These are phyloP conservation scores for Shiraia bambusicola DNA, from an alignment of 2,329 filamentous ascomycete species.

Conservation along the genomic window DNA sequence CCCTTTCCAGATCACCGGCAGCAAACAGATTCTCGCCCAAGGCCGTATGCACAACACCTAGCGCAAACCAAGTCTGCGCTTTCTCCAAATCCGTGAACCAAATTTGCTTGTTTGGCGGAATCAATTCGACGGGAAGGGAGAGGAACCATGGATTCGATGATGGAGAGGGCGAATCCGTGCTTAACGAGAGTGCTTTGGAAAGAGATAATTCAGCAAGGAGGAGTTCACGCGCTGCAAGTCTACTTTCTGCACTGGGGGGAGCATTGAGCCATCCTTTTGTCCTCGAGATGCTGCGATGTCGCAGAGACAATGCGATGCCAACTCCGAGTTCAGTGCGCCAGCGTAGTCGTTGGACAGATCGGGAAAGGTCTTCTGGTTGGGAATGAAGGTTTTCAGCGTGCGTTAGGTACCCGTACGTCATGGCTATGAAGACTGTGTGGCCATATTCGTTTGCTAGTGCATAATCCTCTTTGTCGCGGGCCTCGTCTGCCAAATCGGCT, in stretches of 20 bases:
- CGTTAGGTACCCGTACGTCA: constrained; percentile 38
- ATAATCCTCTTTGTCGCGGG: constrained; percentile 16
- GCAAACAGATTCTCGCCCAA: constrained; percentile 38
- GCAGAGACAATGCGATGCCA: constrained; percentile 22
- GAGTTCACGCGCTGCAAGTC: constrained; percentile 20
- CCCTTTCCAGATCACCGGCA: constrained; percentile 37
- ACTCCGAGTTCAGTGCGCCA: constrained; percentile 33
- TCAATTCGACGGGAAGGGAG: constrained; percentile 32
- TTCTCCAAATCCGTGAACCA: constrained; percentile 34
- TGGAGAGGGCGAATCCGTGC: constrained; percentile 31
- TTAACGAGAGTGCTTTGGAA: constrained; percentile 28
- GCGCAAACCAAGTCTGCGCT: constrained; percentile 32
- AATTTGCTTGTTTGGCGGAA: constrained; percentile 31
- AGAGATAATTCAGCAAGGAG: constrained; percentile 26
- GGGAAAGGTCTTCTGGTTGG: constrained; percentile 21
- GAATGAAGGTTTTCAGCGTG: constrained; percentile 30
- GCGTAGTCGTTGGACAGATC: constrained; percentile 29
- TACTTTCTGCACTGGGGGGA: background rate
- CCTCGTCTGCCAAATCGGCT: constrained; percentile 22
- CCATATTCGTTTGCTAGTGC: constrained; percentile 23
- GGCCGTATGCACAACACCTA: constrained; percentile 29
- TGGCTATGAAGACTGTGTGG: constrained; percentile 28
- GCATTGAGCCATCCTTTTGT: constrained; percentile 17
- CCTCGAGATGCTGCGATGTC: constrained; percentile 7
- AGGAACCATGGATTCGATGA: constrained; percentile 33